Evolutionary conservation across 2,329 filamentous ascomycete genomes (phyloP), one percentile per base, ranked within the genome.

Genomic region (Bipolaris zeicola): DNA sequence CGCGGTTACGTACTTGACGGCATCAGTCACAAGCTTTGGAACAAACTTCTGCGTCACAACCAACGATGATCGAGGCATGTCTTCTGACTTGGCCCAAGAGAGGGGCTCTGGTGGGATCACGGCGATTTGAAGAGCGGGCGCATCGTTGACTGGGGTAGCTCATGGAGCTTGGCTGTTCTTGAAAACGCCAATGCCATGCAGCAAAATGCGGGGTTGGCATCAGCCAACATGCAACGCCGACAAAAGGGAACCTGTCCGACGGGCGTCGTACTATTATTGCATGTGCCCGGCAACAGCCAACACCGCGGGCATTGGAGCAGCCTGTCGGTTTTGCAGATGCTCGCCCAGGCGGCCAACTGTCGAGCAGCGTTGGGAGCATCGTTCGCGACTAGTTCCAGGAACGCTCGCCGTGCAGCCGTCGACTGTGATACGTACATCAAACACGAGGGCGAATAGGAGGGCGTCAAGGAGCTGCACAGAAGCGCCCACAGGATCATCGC

Each of bases 171-270:
- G 63, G 65, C 59, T 64, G 54, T 52, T 56, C 61, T 68, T 51
- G 64, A 67, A 61, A 64, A 67, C 52, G 58, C 63, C 64, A 55
- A 67, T 63, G 65, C 60, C 60, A 60, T 68, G 69, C 65, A 68
- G 60, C 54, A 62, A 66, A 70, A 72, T 74, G 72, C 72, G 71
- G 72, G 72, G 72, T 75, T 68, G 61, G 60, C 57, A 42, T 57
- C 58, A 65, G 54, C 44, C 43, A 52, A 58, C 57, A 58, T 60
- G 63, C 50, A 62, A 50, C 58, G 47, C 55, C 52, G 48, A 61
- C 50, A 60, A 49, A 18, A 48, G 52, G 37, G 39, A 63, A 59
- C 39, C 38, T 46, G 44, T 60, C 53, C 51, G 62, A 48, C 49
- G 57, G 54, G 57, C 62, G 67, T 57, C 45, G 66, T 72, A 62